phyloP scores from a whole-genome alignment of 768 basidiomycete species.

The Wakefieldia striispora region DNA sequence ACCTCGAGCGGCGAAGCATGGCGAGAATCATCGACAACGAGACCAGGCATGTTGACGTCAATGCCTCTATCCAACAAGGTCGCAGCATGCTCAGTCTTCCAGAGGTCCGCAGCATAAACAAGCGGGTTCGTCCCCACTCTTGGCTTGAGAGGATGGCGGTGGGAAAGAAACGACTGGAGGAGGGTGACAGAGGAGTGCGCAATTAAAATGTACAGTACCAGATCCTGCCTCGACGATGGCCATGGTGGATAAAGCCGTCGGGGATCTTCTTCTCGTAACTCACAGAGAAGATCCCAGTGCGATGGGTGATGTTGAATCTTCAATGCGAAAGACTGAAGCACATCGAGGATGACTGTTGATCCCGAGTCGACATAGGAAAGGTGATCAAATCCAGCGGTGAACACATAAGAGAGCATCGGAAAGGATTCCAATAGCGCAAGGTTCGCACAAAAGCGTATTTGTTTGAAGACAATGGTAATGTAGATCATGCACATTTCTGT shows the following conservation, averaged over 20 bases:
- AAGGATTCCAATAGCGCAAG: background rate
- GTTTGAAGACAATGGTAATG: background rate
- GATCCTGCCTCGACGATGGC: constrained; percentile 1
- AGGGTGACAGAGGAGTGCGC: background rate
- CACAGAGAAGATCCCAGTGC: constrained; percentile 1
- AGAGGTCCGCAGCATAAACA: constrained; percentile 5
- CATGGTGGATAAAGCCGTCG: constrained; percentile 1
- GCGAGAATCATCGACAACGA: background rate
- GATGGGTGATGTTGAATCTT: background rate
- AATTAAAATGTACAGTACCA: background rate
- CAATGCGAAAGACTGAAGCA: background rate
- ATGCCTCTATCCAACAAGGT: background rate
- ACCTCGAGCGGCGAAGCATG: background rate
- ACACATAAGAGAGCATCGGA: background rate
- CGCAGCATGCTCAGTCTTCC: constrained; percentile 3
- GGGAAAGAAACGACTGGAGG: background rate
- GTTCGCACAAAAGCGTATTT: background rate
- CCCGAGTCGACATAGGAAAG: background rate
- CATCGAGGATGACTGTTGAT: background rate
- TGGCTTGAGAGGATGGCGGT: background rate
- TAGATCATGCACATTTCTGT: background rate
- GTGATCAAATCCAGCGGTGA: constrained; percentile 3
- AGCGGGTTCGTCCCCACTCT: constrained; percentile 9
- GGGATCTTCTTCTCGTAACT: background rate
- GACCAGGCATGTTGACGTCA: background rate